Conservation (phyloP, 306 rosid species). For the Pueraria montana region DNA sequence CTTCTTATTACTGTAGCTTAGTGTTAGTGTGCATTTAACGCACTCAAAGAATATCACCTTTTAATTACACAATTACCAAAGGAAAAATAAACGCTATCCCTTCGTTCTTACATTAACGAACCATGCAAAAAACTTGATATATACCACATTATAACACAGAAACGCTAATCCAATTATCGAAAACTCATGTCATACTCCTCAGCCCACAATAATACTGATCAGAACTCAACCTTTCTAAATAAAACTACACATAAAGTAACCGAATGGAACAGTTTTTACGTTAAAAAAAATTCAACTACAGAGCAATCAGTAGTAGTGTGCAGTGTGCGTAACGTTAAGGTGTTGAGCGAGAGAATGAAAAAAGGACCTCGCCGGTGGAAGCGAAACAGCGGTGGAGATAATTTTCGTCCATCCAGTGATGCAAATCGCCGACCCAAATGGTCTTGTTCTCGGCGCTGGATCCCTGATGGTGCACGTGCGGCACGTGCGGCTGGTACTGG, state of each 20-base stretch:
- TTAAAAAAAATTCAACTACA: not conserved
- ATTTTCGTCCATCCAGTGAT: conserved; percentile 94
- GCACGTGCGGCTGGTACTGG: conserved; percentile 65
- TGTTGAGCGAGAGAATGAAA: not conserved
- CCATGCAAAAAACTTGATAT: not conserved
- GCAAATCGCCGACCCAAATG: conserved; percentile 94
- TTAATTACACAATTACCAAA: conserved; percentile 22
- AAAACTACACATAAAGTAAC: not conserved
- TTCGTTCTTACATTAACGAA: not conserved
- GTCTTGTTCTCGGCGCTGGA: conserved; percentile 85
- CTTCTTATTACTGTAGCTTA: no score
- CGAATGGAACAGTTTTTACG: conserved; percentile 8
- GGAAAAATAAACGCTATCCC: not conserved
- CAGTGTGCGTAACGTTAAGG: not conserved
- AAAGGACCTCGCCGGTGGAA: conserved; percentile 72
- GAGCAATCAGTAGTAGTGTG: not conserved
- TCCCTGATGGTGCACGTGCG: conserved; percentile 63
- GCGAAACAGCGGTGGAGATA: conserved; percentile 89
- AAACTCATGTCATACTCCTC: not conserved
- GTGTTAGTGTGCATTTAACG: no score
- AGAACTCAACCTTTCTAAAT: not conserved
- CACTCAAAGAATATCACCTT: not conserved
- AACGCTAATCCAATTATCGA: not conserved
- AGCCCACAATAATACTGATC: not conserved
- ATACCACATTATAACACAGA: not conserved